Evolutionary conservation across 805 yeast species (phyloP).

Genomic region (Cyberlindnera petersonii): DNA sequence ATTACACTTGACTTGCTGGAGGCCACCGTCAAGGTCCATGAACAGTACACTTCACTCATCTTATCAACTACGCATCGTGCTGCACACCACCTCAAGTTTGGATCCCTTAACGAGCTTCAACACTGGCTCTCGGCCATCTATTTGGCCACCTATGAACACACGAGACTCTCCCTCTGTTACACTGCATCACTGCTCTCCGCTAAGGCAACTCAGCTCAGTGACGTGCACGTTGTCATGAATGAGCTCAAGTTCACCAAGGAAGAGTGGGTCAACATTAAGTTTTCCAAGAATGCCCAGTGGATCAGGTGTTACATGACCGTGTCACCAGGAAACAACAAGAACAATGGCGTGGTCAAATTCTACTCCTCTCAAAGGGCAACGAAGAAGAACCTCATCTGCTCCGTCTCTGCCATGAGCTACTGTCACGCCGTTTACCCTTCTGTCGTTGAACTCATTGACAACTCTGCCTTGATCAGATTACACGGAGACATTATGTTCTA

Average conservation of each 20-base stretch:
- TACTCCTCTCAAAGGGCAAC: constrained; percentile 45
- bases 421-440: constrained; percentile 57
- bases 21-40: constrained; percentile 10
- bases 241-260: constrained; percentile 42
- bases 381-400: constrained; percentile 50
- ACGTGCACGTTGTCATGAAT: constrained; percentile 54
- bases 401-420: constrained; percentile 41
- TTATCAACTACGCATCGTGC: constrained; percentile 13
- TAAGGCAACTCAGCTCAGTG: constrained; percentile 53
- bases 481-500: constrained; percentile 49
- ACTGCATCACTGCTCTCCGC: constrained; percentile 61
- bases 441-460: constrained; percentile 48
- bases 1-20: constrained; percentile 26
- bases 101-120: constrained; percentile 10
- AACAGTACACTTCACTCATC: constrained; percentile 7
- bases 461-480: constrained; percentile 51
- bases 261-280: constrained; percentile 62
- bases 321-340: constrained; percentile 38
- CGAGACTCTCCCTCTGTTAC: constrained; percentile 55
- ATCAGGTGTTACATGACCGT: constrained; percentile 48
- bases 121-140: constrained; percentile 47
- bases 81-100: constrained; percentile 25
- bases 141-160: constrained; percentile 53
- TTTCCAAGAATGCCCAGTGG: constrained; percentile 61
- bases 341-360: constrained; percentile 48